Base-by-base conservation (phyloP, 345 rosid species). In the Eutrema japonicum region DNA sequence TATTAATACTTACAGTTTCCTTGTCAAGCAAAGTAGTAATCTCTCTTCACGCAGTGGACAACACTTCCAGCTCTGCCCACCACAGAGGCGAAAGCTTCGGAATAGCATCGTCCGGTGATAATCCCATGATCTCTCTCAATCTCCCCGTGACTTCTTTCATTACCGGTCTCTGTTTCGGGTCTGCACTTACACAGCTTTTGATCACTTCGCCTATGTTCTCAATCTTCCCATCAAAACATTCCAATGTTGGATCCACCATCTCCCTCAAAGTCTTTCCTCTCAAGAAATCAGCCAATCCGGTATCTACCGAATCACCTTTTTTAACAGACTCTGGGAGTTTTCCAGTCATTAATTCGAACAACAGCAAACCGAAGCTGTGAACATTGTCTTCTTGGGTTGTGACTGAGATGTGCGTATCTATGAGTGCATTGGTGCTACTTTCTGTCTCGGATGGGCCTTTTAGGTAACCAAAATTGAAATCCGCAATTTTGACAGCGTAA, bases 61-160 rank as follows among this genome's bases (percentile, higher is more conserved):
- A 22, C 68, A 95, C 88, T 78, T 95, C 99, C 64, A 95, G 94
- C 69, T 95, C 97, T 68, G 99, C 99, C 98, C 99, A 92, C 99
- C 98, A 92, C 8, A 92, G 90, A 10, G 71, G 32, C 48, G 98
- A 96, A 62, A 89, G 88, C 81, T 88, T 90, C 32, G 98, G 98
- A 0, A 82, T 83, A 30, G 93, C 89, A 35, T 77, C 87, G 45
- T 85, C 92, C 7, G 92, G 93, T 59, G 79, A 87, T 81, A 95
- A 64, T 30, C 84, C 80, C 16, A 92, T 92, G 62, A 88, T 82
- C 79, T 85, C 93, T 63, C 81, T 82, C 57, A 95, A 75, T 77
- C 66, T 86, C 12, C 81, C 84, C 1, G 82, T 66, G 11, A 86
- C 66, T 70, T 85, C 96, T 29, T 74, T 82, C 85, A 90, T 88